Evolutionary conservation across 108 stramenopile genomes (phyloP), one percentile per base, ranked within the genome.

Genomic region (Fistulifera pelliculosa): DNA sequence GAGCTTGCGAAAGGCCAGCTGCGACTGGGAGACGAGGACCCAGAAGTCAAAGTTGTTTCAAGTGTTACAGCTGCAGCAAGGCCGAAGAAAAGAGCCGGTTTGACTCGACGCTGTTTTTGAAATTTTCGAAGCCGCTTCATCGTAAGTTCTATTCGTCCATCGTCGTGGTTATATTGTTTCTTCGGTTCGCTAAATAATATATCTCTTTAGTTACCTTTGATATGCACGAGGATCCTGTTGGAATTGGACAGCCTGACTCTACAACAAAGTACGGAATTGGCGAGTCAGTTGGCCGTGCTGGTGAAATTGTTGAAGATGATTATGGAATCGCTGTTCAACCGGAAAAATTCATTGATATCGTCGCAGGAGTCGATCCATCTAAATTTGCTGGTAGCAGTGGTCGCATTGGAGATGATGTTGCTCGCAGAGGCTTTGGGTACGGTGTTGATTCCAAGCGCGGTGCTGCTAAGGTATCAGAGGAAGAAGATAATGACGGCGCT

Each of bases 151-250:
- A 38, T 26, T 39, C 7, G 27, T 23, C 8, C 31, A 35, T 8
- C n/a, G n/a, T n/a, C n/a, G n/a, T n/a, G n/a, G n/a, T n/a, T n/a
- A n/a, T 11, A 49, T 49, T 17, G 47, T 48, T 11, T 14, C 15
- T 56, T 65, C 2, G 11, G 6, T 40, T 0, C 21, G 0, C 25
- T 64, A 27, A 8, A 41, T 6, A 19, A n/a, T 49, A 6, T 47
- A n/a, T n/a, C n/a, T n/a, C n/a, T n/a, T n/a, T n/a, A 81, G 77
- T 88, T 60, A 85, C 75, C n/a, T 90, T 90, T 65, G 85, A 83
- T 23, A 69, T 88, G 10, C 68, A 74, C 27, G 86, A 87, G 55
- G 88, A 90, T 58, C 76, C 86, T 1, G 83, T 86, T 0, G 87
- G 87, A 10, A 69, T 93, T 39, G 91, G 91, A 24, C 87, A 93